Base-by-base conservation (phyloP, 2,329 filamentous ascomycete species). In the Cladosporium velox region DNA sequence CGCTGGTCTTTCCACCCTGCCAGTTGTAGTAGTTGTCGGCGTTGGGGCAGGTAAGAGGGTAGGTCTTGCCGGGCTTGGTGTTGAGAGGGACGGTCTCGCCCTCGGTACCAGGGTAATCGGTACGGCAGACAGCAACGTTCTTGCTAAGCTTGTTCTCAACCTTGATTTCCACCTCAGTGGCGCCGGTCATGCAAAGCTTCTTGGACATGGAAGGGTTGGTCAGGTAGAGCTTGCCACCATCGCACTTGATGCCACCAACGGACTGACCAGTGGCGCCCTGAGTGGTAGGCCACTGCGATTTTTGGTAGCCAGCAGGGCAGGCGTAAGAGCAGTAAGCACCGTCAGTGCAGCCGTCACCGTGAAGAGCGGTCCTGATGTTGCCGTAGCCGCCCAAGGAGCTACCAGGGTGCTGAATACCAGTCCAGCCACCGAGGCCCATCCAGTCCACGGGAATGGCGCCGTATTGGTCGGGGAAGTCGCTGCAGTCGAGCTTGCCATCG, bases 61-160 rank as follows among this genome's bases (percentile, higher is more conserved):
- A 81, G 30, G 80, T 85, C 59, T 65, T 65, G 67, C 91, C 91
- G 62, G 90, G 80, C 5, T 79, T 70, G 52, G 90, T 84, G 66
- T 87, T 80, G 57, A 93, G 81, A 55, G 94, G 91, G 67, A 98
- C 86, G 64, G 91, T 91, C 88, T 97, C 94, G 73, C 85, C 85
- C 83, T 99, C 95, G 67, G 88, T 93, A 76, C 93, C 94, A 68
- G 95, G 95, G 81, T 99, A 99, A 79, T 97, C 93, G 70, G 95
- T 98, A 79, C 92, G 92, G 87, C 95, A 99, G 72, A 96, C 86
- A 54, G 90, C 86, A 32, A 91, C 90, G 52, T 85, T 80, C 44
- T 86, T 76, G 59, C 79, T 75, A 38, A 97, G 84, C 65, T 89
- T 87, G 85, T 97, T 99, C 78, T 89, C 76, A 67, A 97, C 86